Percentiles rank a stretch among this genome's conserved stretches.
phyloP scores from a whole-genome alignment of 108 stramenopile genomes.

The Cyclotella kingstonii region DNA sequence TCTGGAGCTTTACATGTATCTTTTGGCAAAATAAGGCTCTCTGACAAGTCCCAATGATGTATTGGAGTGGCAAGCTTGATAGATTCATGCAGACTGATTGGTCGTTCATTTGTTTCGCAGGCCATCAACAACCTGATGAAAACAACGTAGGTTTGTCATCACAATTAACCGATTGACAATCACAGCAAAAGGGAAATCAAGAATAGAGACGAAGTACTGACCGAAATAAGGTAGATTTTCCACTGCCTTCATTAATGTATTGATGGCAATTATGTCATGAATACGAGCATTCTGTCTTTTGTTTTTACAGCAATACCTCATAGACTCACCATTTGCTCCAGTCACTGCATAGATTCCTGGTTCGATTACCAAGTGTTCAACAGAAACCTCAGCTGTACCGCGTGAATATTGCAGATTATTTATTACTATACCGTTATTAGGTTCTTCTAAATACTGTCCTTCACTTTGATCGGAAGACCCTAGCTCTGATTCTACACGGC shows the following conservation, averaged over 20 bases:
- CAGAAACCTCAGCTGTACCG: slow-evolving; percentile 67
- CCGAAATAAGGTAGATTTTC: slow-evolving; percentile 16
- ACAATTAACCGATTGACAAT: too few species aligned
- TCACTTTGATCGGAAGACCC: neutral
- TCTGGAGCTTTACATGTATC: slow-evolving; percentile 44
- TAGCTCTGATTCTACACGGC: slow-evolving; percentile 31
- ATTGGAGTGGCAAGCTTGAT: slow-evolving; percentile 65
- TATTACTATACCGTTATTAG: slow-evolving; percentile 39
- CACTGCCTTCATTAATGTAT: slow-evolving; percentile 3
- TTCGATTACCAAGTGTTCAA: slow-evolving; percentile 66
- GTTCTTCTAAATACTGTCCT: slow-evolving; percentile 3
- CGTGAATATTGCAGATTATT: slow-evolving; percentile 69
- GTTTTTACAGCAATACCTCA: too few species aligned
- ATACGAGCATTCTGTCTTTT: too few species aligned
- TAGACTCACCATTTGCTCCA: slow-evolving; percentile 52
- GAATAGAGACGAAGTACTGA: too few species aligned
- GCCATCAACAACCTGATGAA: slow-evolving; percentile 66
- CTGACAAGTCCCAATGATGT: slow-evolving; percentile 48
- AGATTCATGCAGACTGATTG: slow-evolving; percentile 72
- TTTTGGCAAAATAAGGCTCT: slow-evolving; percentile 43
- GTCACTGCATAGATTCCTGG: slow-evolving; percentile 84
- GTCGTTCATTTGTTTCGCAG: slow-evolving; percentile 68
- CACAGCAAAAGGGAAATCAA: slow-evolving; percentile 2
- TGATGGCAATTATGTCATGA: too few species aligned
- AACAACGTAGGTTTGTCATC: slow-evolving; percentile 66